Evolutionary conservation across 1,284 basidiomycete genomes (phyloP).

Genomic region (Boletus semigastroideus): DNA sequence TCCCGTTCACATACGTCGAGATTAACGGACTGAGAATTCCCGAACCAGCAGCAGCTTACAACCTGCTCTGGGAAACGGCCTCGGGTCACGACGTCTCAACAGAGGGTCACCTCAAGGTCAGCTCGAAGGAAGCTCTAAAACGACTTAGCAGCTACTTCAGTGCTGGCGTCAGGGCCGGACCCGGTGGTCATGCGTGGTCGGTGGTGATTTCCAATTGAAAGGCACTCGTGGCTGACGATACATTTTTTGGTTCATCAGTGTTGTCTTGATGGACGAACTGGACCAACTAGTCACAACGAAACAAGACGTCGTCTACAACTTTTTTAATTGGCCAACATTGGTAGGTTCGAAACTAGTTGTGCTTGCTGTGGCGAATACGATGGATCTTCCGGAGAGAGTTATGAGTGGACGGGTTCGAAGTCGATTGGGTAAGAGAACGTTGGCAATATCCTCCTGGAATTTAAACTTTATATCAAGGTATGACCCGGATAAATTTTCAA

Average conservation of each 20-base stretch:
- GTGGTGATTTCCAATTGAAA: constrained; percentile 15
- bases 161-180: constrained; percentile 53
- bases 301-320: constrained; percentile 98
- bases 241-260: constrained; percentile 47
- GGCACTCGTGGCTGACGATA: background rate
- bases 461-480: constrained; percentile 52
- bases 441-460: background rate
- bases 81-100: constrained; percentile 66
- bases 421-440: constrained; percentile 68
- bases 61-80: constrained; percentile 86
- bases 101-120: constrained; percentile 64
- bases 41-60: constrained; percentile 86
- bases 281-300: constrained; percentile 95
- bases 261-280: constrained; percentile 97
- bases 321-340: constrained; percentile 99
- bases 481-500: constrained; percentile 93
- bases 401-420: constrained; percentile 92
- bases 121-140: constrained; percentile 71
- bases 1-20: constrained; percentile 95
- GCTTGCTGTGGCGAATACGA: constrained; percentile 96
- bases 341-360: constrained; percentile 87
- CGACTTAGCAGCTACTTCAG: constrained; percentile 64
- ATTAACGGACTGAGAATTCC: constrained; percentile 96
- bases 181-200: constrained; percentile 71
- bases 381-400: constrained; percentile 95